phyloP scores from a whole-genome alignment of 108 stramenopile genomes.

The Conticribra guillardii region DNA sequence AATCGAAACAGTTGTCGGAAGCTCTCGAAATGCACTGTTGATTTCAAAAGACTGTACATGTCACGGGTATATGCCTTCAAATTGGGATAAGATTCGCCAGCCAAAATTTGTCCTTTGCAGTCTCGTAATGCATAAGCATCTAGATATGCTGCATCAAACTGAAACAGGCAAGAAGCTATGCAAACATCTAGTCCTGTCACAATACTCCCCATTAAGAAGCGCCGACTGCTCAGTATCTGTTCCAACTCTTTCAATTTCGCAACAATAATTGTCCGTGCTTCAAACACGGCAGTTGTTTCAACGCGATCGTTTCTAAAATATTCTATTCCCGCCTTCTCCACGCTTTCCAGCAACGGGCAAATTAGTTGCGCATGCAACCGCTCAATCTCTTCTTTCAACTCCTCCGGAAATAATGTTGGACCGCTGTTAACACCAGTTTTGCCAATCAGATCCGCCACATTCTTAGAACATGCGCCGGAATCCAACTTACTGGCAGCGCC shows the following conservation, averaged over 20 bases:
- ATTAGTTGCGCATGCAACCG: not conserved
- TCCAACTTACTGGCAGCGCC: not conserved
- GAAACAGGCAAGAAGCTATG: constrained; percentile 10
- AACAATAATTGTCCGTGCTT: not conserved
- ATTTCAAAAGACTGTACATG: constrained; percentile 1
- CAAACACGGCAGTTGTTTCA: not conserved
- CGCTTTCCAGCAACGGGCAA: not conserved
- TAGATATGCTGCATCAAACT: constrained; percentile 6
- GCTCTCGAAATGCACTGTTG: constrained; percentile 1
- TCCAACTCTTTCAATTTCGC: constrained; percentile 8
- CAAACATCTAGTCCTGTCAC: constrained; percentile 2
- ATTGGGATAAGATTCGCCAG: constrained; percentile 4
- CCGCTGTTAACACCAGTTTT: not conserved
- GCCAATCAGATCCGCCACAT: not conserved
- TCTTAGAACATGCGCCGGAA: not conserved
- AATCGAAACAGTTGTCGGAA: constrained; percentile 6
- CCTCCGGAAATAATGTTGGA: not conserved
- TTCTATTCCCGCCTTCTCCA: not conserved
- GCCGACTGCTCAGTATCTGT: not conserved
- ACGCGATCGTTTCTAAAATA: not conserved
- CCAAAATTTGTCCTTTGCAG: constrained; percentile 1
- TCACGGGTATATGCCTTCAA: constrained; percentile 16
- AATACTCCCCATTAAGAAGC: constrained; percentile 1
- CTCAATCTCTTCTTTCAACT: constrained; percentile 9
- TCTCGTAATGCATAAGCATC: constrained; percentile 1